Base-by-base conservation (phyloP, 495 filamentous ascomycete genomes). In the Jackrogersella multiformis region DNA sequence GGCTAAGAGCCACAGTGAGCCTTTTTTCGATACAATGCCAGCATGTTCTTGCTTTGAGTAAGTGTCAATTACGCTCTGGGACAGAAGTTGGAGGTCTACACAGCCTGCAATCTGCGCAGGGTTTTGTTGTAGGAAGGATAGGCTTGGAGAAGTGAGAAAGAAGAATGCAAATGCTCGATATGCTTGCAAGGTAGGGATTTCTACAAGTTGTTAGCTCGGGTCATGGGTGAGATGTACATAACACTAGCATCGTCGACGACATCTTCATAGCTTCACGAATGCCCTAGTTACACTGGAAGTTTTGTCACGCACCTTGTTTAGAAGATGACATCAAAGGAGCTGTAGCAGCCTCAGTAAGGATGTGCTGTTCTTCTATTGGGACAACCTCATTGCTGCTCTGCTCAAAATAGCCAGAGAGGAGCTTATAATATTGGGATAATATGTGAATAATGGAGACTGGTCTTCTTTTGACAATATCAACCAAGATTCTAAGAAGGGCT, bases 1-100 rank as follows among this genome's bases (percentile, higher is more conserved):
- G 18, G 90, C 84, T 48, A 97, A 77, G 18, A 99, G 81, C 90
- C 93, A 96, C 18, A 93, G 78, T 13, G 83, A 82, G 20, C 73
- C 72, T 35, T 77, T 70, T 9, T 73, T 70, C 49, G 78, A 76
- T 20, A 62, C 12, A 15, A 7, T 51, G 49, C 36, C 15, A 41
- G 45, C 28, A 18, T 26, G 24, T 2, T 55, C 36, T 10, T 6
- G 54, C 8, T 21, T 13, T 4, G 72, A 70, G 30, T 72, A 70
- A 30, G 41, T 53, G 51, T 68, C 32, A 21, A 74, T 51, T n/a
- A 74, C 74, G 68, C 58, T 71, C 34, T 52, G 60, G 0, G 76
- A 77, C 5, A 83, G 69, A 59, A 63, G 21, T 26, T 70, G 36
- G 48, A 76, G 53, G 39, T 75, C 48, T 28, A 76, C 20, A 35